These are phyloP conservation scores for Chaetomidium leptoderma DNA, from an alignment of 495 filamentous ascomycete genomes.

Conservation along the genomic window DNA sequence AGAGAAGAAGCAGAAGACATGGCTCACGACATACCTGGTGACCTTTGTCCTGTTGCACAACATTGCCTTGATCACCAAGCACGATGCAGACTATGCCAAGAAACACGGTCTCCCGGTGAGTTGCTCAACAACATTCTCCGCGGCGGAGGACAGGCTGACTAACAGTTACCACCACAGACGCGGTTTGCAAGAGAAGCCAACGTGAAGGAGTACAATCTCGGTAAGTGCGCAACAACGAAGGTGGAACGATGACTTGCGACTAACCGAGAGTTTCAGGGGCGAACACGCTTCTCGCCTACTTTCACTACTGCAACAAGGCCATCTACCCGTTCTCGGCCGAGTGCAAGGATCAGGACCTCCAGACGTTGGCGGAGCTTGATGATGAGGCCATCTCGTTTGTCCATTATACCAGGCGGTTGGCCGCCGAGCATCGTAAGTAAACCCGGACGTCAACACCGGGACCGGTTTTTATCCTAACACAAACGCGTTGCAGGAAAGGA, in stretches of 20 bases:
- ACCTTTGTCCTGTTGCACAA: constrained; percentile 58
- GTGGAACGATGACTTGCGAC: not conserved
- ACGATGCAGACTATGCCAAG: constrained; percentile 52
- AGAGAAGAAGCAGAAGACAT: constrained; percentile 51
- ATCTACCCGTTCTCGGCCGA: constrained; percentile 47
- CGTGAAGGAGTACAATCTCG: constrained; percentile 49
- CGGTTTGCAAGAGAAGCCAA: constrained; percentile 48
- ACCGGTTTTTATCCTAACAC: constrained; percentile 15
- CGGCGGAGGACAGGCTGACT: not conserved
- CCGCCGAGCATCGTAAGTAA: constrained; percentile 41
- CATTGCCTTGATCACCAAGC: constrained; percentile 52
- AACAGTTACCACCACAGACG: constrained; percentile 29
- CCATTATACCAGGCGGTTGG: constrained; percentile 34
- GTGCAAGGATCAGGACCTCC: constrained; percentile 47
- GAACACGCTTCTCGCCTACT: constrained; percentile 55
- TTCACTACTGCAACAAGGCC: constrained; percentile 57
- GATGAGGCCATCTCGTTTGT: constrained; percentile 38
- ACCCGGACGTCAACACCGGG: not conserved
- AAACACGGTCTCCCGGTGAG: constrained; percentile 50
- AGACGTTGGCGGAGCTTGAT: constrained; percentile 43
- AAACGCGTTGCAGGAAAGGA: constrained; percentile 28
- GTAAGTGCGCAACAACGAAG: constrained; percentile 31
- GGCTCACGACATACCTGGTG: constrained; percentile 55
- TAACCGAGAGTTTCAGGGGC: constrained; percentile 40
- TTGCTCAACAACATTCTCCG: constrained; percentile 4